Conservation (phyloP, 306 rosid genomes). For the Lagenaria siceraria region DNA sequence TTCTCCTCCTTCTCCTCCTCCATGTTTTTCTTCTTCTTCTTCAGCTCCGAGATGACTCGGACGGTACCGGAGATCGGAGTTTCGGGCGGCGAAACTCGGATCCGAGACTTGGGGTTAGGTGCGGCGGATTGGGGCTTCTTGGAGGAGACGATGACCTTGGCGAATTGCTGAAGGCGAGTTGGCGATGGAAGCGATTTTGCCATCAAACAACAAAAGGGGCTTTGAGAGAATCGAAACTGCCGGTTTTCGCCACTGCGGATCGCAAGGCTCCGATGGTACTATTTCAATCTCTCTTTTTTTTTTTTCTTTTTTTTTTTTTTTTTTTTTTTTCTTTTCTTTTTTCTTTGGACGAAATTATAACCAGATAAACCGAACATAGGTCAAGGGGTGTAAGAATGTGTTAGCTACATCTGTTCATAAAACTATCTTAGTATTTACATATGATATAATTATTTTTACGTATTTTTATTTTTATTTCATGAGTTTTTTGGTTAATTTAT, state of each 20-base stretch:
- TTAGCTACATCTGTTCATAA: no score
- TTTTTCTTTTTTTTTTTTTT: no score
- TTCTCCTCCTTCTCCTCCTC: background rate
- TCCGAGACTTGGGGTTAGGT: constrained; percentile 17
- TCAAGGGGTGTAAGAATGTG: no score
- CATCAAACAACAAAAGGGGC: constrained; percentile 17
- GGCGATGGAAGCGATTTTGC: constrained; percentile 54
- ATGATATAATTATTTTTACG: no score
- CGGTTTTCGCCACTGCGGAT: background rate
- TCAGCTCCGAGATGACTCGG: constrained; percentile 21
- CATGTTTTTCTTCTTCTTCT: constrained; percentile 15
- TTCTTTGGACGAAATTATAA: no score
- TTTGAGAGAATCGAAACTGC: background rate
- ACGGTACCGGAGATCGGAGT: constrained; percentile 9
- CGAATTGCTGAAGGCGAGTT: constrained; percentile 28
- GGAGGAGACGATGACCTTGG: constrained; percentile 34
- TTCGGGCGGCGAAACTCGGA: constrained; percentile 13
- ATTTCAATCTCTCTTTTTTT: no score
- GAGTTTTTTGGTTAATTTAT: no score
- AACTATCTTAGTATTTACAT: no score
- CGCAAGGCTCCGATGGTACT: background rate
- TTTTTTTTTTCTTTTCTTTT: no score
- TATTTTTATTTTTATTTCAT: no score
- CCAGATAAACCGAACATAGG: no score
- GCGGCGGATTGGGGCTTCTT: constrained; percentile 22